Conservation (phyloP, 2,329 filamentous ascomycete species). For the Colletotrichum lindemuthianum region DNA sequence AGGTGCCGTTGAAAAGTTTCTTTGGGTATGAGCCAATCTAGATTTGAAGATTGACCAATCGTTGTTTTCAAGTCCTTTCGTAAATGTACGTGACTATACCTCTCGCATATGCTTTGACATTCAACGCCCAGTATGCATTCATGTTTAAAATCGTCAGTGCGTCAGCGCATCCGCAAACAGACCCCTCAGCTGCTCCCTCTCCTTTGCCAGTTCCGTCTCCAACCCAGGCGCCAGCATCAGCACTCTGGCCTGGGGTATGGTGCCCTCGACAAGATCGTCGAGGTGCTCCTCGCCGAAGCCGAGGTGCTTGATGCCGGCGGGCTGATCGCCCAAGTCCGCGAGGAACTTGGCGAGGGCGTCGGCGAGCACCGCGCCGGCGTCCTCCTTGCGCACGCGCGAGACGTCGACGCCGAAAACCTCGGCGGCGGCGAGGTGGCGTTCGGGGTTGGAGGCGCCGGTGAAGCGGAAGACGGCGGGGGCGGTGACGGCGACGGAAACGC, state of each 20-base stretch:
- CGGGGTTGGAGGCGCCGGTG: constrained; percentile 89
- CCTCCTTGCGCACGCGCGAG: constrained; percentile 86
- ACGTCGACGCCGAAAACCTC: constrained; percentile 93
- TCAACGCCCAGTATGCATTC: too few species aligned
- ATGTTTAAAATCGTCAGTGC: constrained; percentile 36
- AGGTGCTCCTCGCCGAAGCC: constrained; percentile 83
- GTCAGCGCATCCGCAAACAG: constrained; percentile 73
- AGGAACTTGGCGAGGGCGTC: constrained; percentile 88
- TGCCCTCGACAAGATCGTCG: constrained; percentile 89
- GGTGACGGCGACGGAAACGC: constrained; percentile 93
- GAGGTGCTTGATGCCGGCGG: constrained; percentile 82
- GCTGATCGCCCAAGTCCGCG: constrained; percentile 87
- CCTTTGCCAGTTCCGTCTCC: constrained; percentile 72
- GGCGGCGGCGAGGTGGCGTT: constrained; percentile 88
- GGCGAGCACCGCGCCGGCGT: constrained; percentile 86
- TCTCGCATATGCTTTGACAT: too few species aligned
- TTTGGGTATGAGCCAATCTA: background rate
- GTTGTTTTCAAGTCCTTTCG: background rate
- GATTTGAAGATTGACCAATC: background rate
- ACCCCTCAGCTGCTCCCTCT: constrained; percentile 75
- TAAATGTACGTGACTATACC: too few species aligned
- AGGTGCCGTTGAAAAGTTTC: constrained; percentile 8
- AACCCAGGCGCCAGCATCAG: constrained; percentile 90
- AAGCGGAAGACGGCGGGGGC: constrained; percentile 95
- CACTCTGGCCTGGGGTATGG: constrained; percentile 90